phyloP scores from a whole-genome alignment of 495 filamentous ascomycete species.

The Aspergillus incahuasiensis region DNA sequence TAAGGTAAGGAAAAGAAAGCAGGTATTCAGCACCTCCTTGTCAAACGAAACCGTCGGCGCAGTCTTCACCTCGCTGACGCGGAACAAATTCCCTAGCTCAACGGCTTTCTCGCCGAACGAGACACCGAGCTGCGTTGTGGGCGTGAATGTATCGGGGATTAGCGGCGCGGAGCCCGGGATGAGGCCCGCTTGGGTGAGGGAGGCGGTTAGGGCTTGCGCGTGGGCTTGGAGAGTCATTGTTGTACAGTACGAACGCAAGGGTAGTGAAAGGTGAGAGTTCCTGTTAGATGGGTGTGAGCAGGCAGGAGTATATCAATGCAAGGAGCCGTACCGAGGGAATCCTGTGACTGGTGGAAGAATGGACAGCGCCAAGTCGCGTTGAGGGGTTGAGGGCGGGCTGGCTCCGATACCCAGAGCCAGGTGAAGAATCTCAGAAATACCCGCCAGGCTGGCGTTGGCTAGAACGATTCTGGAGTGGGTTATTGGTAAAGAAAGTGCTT shows the following conservation, averaged over 20 bases:
- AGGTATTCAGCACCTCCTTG: constrained; percentile 10
- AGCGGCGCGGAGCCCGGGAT: constrained; percentile 5
- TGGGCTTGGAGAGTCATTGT: constrained; percentile 6
- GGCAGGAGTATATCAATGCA: constrained; percentile 1
- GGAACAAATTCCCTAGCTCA: constrained; percentile 8
- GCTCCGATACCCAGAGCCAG: no score
- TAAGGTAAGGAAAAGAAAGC: background rate
- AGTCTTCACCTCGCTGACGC: constrained; percentile 13
- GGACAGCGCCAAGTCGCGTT: background rate
- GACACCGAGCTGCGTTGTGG: constrained; percentile 5
- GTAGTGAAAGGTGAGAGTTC: no score
- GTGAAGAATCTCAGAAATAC: no score
- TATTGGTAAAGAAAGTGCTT: no score
- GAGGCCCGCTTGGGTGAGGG: constrained; percentile 8
- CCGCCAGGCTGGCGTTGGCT: no score
- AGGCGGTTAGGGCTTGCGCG: constrained; percentile 2
- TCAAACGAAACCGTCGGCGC: constrained; percentile 12
- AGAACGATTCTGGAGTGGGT: no score
- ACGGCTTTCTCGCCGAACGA: constrained; percentile 8
- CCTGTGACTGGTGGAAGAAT: constrained; percentile 10
- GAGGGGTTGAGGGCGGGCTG: constrained; percentile 2
- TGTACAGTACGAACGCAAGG: no score
- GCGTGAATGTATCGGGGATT: constrained; percentile 9
- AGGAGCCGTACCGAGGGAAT: background rate
- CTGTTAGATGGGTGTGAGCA: background rate